Base-by-base conservation (phyloP, 192 early-diverging fungal species). In the Coemansia sp. region DNA sequence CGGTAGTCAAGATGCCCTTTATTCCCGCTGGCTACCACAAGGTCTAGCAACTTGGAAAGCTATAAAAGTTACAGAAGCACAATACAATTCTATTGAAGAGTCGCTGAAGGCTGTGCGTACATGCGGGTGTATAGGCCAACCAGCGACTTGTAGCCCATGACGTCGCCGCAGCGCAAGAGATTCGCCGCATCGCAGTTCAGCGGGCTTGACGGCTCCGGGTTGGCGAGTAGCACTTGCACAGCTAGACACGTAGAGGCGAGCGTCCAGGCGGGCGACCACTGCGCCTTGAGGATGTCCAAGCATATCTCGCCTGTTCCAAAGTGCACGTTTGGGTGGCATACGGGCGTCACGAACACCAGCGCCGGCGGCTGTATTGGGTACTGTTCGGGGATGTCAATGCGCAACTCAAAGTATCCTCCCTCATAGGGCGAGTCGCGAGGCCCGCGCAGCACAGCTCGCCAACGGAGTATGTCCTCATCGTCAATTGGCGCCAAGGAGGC, bases 251-350 rank as follows among this genome's bases (percentile, higher is more conserved):
- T 89, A 6, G 94, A 93, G 37, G 92, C 79, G 19, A 99, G 86
- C 36, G 94, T 98, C 94, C 94, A 99, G 17, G 94, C 91, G 10
- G 97, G 97, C 38, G 92, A 91, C 97, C 97, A 99, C 59, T 90
- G 91, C 27, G 92, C 85, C 65, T 95, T 96, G 38, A 99, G 84
- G 37, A 99, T 88, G 82, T 99, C 97, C 58, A 99, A 82, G 62
- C 97, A 99, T 59, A 99, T 98, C 73, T 98, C 95, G 19, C 97
- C 97, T 0, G 94, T 95, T 86, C 94, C 79, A 57, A 93, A 95
- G 79, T 96, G 90, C 62, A 99, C 91, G 73, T 99, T 99, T 47
- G 95, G 95, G 60, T 97, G 95, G 70, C 91, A 97, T 71, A 94
- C 87, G n/a, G 92, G 89, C 22, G 90, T 93, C 8, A 88, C 71